Percentiles rank a stretch among this genome's conserved stretches.
Evolutionary conservation across 305 asterid species (phyloP).

Genomic region (Andrographis paniculata): DNA sequence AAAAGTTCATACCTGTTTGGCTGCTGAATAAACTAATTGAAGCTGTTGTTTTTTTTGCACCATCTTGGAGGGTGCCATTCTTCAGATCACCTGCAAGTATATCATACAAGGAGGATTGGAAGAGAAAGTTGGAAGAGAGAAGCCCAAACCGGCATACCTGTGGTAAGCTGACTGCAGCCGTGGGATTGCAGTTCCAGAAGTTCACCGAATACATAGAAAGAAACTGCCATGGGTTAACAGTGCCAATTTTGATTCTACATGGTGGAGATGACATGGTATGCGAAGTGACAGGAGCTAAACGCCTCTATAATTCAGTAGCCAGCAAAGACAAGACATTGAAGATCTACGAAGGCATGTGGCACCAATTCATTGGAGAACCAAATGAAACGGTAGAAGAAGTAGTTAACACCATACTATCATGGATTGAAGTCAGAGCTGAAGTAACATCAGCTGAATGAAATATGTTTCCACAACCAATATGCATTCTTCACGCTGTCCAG

Average conservation of each 20-base stretch:
- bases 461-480: no score
- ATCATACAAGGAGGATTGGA: slow-evolving; percentile 96
- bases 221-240: slow-evolving; percentile 65
- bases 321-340: slow-evolving; percentile 66
- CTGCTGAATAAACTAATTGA: no score
- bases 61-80: no score
- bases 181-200: no score
- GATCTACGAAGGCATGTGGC: slow-evolving; percentile 79
- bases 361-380: slow-evolving; percentile 80
- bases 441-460: no score
- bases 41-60: no score
- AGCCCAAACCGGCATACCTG: slow-evolving; percentile 79
- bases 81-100: no score
- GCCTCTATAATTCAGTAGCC: slow-evolving; percentile 51
- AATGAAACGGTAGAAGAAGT: slow-evolving; percentile 80
- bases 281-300: slow-evolving; percentile 67
- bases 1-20: no score
- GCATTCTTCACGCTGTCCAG: no score
- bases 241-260: slow-evolving; percentile 68
- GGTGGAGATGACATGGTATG: slow-evolving; percentile 75
- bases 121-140: slow-evolving; percentile 62
- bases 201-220: no score
- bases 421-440: no score
- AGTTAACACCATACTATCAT: no score
- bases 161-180: slow-evolving; percentile 90